Base-by-base conservation (phyloP, 2,329 filamentous ascomycete genomes). In the Ceratocystis albifundus region DNA sequence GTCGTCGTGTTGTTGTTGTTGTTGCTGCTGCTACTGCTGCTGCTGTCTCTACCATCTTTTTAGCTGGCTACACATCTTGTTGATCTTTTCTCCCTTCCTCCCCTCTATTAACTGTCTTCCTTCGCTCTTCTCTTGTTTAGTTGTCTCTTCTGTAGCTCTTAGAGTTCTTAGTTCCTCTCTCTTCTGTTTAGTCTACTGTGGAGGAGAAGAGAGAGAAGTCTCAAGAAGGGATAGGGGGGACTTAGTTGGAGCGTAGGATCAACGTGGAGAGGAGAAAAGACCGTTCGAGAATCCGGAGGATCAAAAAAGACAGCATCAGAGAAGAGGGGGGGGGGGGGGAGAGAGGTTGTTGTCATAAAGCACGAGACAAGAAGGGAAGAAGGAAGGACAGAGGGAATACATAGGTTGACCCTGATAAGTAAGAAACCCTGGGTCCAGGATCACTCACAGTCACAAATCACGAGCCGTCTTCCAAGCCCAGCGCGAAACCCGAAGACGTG, bases 241-340 rank as follows among this genome's bases (percentile, higher is more conserved):
- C 22, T 50, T 22, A 50, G 55, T 41, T 57, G 36, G 36, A 41
- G 36, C 64, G 64, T 28, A 30, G 48, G 64, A 65, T 65, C 28
- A 41, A 30, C 41, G 44, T 48, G 48, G 45, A 66, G 55, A 61
- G 61, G 65, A 62, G 50, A 66, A 66, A 32, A 66, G 59, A 46
- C 61, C 50, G 48, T 64, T 67, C 65, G 61, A 67, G 65, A 64
- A 45, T 61, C 25, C 12, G 22, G 44, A 66, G 65, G 65, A 67
- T 50, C 53, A 67, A 61, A 64, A 57, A 67, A 59, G 61, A 25
- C 36, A n/a, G 53, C 28, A 30, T 59, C 53, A 30, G n/a, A 59
- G 53, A 57, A 28, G 15, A 45, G 44, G n/a, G 45, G 44, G 61
- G 61, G 53, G 15, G 61, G 44, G n/a, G 45, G 44, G 61, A 45